Conservation (phyloP, 148 eudicot species). For the Polygonum maritimum region DNA sequence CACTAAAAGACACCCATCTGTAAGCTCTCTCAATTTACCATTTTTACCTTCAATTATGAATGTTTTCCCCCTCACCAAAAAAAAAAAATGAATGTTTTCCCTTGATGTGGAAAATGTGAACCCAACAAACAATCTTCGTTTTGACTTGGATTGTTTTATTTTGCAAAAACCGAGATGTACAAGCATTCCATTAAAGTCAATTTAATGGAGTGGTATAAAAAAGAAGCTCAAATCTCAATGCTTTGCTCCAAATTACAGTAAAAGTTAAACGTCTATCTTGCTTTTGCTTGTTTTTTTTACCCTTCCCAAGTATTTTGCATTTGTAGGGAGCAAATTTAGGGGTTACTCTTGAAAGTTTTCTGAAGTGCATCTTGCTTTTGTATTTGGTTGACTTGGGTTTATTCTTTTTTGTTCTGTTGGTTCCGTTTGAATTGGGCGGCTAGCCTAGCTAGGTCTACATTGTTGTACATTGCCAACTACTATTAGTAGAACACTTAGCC, state of each 20-base stretch:
- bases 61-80: too few relatives aligned
- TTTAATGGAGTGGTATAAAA: background rate
- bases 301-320: background rate
- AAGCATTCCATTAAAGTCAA: conserved; percentile 30
- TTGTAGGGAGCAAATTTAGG: background rate
- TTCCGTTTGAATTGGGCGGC: background rate
- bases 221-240: conserved; percentile 34
- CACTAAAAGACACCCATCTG: conserved; percentile 21
- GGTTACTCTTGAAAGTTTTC: background rate
- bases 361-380: background rate
- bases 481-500: background rate
- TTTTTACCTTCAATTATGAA: background rate
- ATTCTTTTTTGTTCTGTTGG: background rate
- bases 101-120: background rate
- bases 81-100: background rate
- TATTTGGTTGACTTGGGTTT: conserved; percentile 8
- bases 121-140: background rate
- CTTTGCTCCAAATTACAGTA: background rate
- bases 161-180: too few relatives aligned
- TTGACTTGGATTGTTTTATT: background rate
- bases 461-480: background rate
- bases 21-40: background rate
- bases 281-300: too few relatives aligned
- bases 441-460: background rate
- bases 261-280: background rate